These are phyloP conservation scores for Aulographum hederae DNA, from an alignment of 2,329 filamentous ascomycete genomes.

Conservation along the genomic window DNA sequence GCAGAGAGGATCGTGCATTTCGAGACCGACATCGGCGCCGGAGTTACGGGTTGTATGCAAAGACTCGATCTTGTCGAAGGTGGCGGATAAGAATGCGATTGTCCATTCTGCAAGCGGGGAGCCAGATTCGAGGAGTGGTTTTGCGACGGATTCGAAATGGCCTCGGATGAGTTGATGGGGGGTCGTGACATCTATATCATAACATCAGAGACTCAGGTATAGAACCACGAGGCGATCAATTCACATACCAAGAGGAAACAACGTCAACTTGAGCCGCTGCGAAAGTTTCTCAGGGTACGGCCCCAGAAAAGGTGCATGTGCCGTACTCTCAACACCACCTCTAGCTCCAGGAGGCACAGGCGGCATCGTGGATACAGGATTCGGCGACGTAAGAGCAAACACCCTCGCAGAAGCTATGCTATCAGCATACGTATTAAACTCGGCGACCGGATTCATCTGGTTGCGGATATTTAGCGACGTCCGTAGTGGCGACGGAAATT, in stretches of 20 bases:
- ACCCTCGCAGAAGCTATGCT: slow-evolving; percentile 27
- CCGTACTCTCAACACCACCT: too few relatives aligned
- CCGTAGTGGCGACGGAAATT: slow-evolving; percentile 15
- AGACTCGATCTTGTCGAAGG: slow-evolving; percentile 25
- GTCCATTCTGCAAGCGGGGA: slow-evolving; percentile 28
- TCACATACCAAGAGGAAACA: slow-evolving; percentile 25
- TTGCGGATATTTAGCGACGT: slow-evolving; percentile 12
- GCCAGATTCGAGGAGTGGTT: slow-evolving; percentile 9
- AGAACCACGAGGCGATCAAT: background rate
- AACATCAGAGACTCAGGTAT: slow-evolving; percentile 3
- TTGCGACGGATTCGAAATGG: slow-evolving; percentile 16
- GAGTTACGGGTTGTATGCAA: slow-evolving; percentile 17
- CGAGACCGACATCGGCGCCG: slow-evolving; percentile 16
- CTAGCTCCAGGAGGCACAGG: slow-evolving; percentile 27
- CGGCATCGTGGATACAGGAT: slow-evolving; percentile 65
- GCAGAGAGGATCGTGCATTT: slow-evolving; percentile 27
- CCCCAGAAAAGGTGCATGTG: slow-evolving; percentile 13
- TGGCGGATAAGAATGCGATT: slow-evolving; percentile 24
- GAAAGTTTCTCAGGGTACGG: slow-evolving; percentile 22
- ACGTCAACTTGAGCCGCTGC: slow-evolving; percentile 22
- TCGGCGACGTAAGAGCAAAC: slow-evolving; percentile 30
- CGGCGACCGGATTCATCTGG: slow-evolving; percentile 51
- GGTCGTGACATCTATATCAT: slow-evolving; percentile 23
- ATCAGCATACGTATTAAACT: slow-evolving; percentile 94
- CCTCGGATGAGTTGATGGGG: slow-evolving; percentile 22